Base-by-base conservation (phyloP, 441 rosid species). In the Populus hybrid region DNA sequence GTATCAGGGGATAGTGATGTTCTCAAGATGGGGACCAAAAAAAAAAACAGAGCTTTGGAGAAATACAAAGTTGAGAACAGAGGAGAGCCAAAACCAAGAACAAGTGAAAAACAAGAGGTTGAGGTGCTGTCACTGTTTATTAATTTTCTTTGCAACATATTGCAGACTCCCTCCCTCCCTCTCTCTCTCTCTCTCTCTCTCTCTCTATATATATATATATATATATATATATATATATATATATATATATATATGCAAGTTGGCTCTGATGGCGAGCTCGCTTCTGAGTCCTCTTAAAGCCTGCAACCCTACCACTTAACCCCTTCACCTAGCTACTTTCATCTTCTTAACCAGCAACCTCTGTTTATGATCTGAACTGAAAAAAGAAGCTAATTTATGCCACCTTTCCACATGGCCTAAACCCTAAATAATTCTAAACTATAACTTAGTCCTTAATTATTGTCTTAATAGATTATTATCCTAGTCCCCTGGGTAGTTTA, bases 81-180 rank as follows among this genome's bases (percentile, higher is more conserved):
- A 35, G n/a, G 68, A 36, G 21, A 42, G n/a, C 8, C 6, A 66
- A 75, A 42, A 9, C 6, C 9, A 8, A 75, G 50, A 26, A 26
- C 10, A 75, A 21, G 34, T 28, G 35, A 67, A 36, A 69, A 53
- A 32, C n/a, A 73, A 68, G 76, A 65, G 24, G 80, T 21, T 32
- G 64, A 69, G 57, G 75, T 40, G 71, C 61, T 61, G 82, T 79
- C 82, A 78, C 71, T 70, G 78, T 79, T 74, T 66, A 69, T 34
- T 61, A 12, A 59, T 53, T 73, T 36, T 7, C 16, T 74, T 46
- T 67, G 24, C 5, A 14, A 36, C 42, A 6, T 9, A 24, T 63
- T 10, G 59, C 78, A 42, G n/a, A 68, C 11, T 65, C 11, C 11
- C 50, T 40, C 14, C 3, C 46, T 40, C 46, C 10, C 46, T 40